Conservation (phyloP, 441 rosid genomes). For the Melastoma candidum region DNA sequence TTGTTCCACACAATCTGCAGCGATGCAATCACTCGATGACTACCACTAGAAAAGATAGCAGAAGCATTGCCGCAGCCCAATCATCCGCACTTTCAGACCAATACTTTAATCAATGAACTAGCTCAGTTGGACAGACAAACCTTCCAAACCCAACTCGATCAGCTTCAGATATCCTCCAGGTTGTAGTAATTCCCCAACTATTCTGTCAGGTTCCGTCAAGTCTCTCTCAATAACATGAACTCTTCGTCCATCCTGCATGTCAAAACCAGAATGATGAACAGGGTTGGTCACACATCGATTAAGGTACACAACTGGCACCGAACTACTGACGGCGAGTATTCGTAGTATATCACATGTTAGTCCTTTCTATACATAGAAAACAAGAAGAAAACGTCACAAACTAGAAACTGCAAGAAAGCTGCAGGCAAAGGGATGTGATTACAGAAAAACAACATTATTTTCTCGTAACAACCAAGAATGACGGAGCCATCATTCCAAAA, state of each 20-base stretch:
- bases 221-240: slow-evolving; percentile 81
- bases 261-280: background rate
- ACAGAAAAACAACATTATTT: no score
- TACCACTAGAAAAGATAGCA: background rate
- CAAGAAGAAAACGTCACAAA: no score
- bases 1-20: slow-evolving; percentile 68
- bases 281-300: no score
- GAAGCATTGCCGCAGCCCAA: background rate
- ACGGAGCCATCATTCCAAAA: no score
- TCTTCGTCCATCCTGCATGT: slow-evolving; percentile 58
- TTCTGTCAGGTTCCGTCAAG: slow-evolving; percentile 70
- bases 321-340: no score
- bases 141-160: slow-evolving; percentile 76
- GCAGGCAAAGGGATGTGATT: no score
- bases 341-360: no score
- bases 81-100: background rate
- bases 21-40: slow-evolving; percentile 1
- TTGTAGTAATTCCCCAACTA: slow-evolving; percentile 80
- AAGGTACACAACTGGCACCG: no score
- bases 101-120: background rate
- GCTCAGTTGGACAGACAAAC: slow-evolving; percentile 13
- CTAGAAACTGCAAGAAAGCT: no score
- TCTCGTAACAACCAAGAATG: no score
- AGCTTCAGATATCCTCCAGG: slow-evolving; percentile 87
- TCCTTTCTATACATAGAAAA: no score